Evolutionary conservation across 2,329 filamentous ascomycete genomes (phyloP), one percentile per base, ranked within the genome.

Genomic region (Fusarium longipes): DNA sequence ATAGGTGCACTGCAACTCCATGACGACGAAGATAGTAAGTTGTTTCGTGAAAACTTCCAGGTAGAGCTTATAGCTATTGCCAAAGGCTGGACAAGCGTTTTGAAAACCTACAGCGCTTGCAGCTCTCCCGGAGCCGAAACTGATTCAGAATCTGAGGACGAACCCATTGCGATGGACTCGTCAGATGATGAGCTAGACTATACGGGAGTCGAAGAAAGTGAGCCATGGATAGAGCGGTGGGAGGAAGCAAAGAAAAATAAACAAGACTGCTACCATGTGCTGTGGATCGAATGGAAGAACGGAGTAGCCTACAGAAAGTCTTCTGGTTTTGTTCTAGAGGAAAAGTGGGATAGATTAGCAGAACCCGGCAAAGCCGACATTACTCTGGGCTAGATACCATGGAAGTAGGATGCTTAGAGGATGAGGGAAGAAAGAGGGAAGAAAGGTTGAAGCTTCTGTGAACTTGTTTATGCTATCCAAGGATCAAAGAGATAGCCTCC

Each of bases 391-490:
- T 42, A 17, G 17, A 2, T n/a, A 17, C 32, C 15, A 33, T 25
- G 25, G 25, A 25, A 25, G 25, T 8, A 6, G 25, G 25, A 25
- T n/a, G n/a, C n/a, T n/a, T n/a, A n/a, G n/a, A n/a, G n/a, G n/a
- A n/a, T n/a, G n/a, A n/a, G n/a, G n/a, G n/a, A n/a, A n/a, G n/a
- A n/a, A n/a, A n/a, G n/a, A n/a, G n/a, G n/a, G n/a, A n/a, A n/a
- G n/a, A n/a, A n/a, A n/a, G n/a, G n/a, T n/a, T n/a, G n/a, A n/a
- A n/a, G n/a, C n/a, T n/a, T n/a, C n/a, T n/a, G n/a, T n/a, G n/a
- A n/a, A n/a, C n/a, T n/a, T n/a, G n/a, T 27, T 27, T 10, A 27
- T 10, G 11, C 27, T 49, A 49, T 38, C 30, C 45, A 36, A 49
- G 45, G 2, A 49, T 4, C 45, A 49, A 38, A 10, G 22, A n/a